Base-by-base conservation (phyloP, 176 grass and related monocot genomes). In the Rhipidocladum racemiflorum region DNA sequence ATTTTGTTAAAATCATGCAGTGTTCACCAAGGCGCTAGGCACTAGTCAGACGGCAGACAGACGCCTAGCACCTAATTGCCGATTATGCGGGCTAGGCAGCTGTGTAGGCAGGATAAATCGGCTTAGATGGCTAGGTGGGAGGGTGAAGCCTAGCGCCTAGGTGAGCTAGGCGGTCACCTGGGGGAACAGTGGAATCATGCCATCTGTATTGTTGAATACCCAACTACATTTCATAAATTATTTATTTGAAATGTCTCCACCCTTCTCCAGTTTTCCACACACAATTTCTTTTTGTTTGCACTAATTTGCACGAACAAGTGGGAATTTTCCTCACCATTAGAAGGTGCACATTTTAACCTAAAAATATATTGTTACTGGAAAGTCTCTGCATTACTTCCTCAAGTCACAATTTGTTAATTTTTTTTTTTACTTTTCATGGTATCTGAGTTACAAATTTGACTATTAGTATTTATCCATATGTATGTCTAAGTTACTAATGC, bases 361-460 rank as follows among this genome's bases (percentile, higher is more conserved):
- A 61, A 57, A 42, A 68, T n/a, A 40, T 20, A 12, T 62, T 62
- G 4, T 36, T 11, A 6, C 21, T 70, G 8, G 54, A 9, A 68
- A 25, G 62, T 67, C 51, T 15, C 28, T 39, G 5, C 23, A 44
- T 12, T 76, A 24, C 50, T 68, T 7, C 24, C 35, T 55, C 16
- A 57, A 59, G 51, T 57, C 12, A 13, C 53, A 16, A 6, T 16
- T 72, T 24, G 30, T 30, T 36, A 45, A 57, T 60, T 12, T 49
- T 32, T 70, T 60, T 12, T 49, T 32, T 81, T 7, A 43, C 63
- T 43, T 84, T 83, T 61, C 28, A 38, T 85, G 7, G 61, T 67
- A 24, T 83, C 36, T 12, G 56, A 40, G 54, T 44, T 77, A 24
- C 17, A 63, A 77, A 17, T 44, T 29, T 25, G 21, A 38, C 42